These are phyloP conservation scores for Lentinula lateritia DNA, from an alignment of 768 basidiomycete species.

Conservation along the genomic window DNA sequence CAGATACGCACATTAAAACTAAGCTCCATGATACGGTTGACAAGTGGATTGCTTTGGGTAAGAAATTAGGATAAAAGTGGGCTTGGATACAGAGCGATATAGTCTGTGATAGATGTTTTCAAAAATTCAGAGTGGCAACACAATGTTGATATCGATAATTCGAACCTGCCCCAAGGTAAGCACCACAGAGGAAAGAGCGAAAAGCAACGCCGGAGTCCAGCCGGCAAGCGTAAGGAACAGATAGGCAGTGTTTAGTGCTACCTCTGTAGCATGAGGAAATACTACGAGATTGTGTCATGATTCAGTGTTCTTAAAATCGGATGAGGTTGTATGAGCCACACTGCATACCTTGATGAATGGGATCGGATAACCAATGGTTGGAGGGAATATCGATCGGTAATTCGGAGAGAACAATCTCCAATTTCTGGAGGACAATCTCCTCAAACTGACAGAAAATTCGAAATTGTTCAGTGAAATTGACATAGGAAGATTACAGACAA, in stretches of 20 bases:
- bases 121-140: not conserved
- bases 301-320: not conserved
- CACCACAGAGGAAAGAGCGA: not conserved
- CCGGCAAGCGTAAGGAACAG: not conserved
- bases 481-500: not conserved
- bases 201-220: not conserved
- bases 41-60: not conserved
- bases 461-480: not conserved
- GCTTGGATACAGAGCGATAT: not conserved
- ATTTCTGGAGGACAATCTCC: not conserved
- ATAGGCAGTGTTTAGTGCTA: not conserved
- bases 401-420: not conserved
- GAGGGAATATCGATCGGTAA: not conserved
- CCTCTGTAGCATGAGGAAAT: not conserved
- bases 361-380: not conserved
- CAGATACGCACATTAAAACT: not conserved
- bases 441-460: not conserved
- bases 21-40: not conserved
- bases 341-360: not conserved
- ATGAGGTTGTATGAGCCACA: not conserved
- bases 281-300: not conserved
- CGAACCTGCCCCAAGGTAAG: not conserved
- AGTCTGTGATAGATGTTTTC: not conserved
- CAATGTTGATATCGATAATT: not conserved
- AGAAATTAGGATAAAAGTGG: not conserved